Conservation (phyloP, 768 basidiomycete genomes). For the Leucosporidium yakuticum region DNA sequence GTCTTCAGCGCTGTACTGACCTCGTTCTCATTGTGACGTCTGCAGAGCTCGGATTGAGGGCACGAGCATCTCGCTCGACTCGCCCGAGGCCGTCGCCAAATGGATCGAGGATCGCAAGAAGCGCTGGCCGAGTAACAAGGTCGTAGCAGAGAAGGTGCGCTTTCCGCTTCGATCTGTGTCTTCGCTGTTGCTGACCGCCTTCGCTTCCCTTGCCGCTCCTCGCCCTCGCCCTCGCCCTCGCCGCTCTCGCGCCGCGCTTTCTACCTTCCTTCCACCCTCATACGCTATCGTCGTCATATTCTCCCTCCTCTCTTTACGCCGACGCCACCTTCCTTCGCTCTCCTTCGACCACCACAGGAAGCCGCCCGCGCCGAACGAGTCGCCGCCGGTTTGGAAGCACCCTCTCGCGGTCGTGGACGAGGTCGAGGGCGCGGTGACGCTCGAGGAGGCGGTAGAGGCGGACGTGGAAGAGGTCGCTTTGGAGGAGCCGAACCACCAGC, state of each 20-base stretch:
- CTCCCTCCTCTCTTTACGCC: too few species aligned
- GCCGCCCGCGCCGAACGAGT: slow-evolving; percentile 17
- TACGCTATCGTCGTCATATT: too few species aligned
- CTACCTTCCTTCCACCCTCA: too few species aligned
- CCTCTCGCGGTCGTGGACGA: slow-evolving; percentile 10
- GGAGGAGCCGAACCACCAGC: neutral
- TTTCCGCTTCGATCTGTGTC: too few species aligned
- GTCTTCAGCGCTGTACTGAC: slow-evolving; percentile 19
- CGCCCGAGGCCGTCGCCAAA: slow-evolving; percentile 69
- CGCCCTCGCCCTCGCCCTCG: too few species aligned
- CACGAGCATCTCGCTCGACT: slow-evolving; percentile 67
- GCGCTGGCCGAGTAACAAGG: slow-evolving; percentile 67
- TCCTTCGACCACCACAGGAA: neutral
- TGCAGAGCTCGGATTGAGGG: slow-evolving; percentile 48
- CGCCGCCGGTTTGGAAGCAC: slow-evolving; percentile 25
- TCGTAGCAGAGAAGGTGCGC: slow-evolving; percentile 63
- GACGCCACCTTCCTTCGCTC: too few species aligned
- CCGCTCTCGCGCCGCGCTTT: too few species aligned
- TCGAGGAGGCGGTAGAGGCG: neutral
- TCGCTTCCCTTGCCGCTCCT: neutral
- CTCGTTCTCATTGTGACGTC: neutral
- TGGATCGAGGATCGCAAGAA: slow-evolving; percentile 88
- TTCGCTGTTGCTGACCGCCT: too few species aligned
- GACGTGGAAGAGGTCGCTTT: neutral
- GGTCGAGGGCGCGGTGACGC: slow-evolving; percentile 13